Base-by-base conservation (phyloP, 148 eudicot genomes). In the Beta vulgaris region DNA sequence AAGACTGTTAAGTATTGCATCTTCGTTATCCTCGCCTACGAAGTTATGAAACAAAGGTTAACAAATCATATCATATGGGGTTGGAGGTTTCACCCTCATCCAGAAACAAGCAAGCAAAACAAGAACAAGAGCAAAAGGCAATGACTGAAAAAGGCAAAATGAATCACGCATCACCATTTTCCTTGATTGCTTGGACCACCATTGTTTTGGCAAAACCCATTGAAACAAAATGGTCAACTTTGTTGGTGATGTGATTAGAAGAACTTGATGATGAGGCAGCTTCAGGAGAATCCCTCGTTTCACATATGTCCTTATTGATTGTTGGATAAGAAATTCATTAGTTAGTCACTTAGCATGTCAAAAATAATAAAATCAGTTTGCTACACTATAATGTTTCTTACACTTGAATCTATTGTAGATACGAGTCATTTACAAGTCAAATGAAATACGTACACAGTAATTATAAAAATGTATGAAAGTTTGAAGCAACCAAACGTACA, bases 1-100 rank as follows among this genome's bases (percentile, higher is more conserved):
- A 35, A 78, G 67, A 34, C 49, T 40, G 71, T 73, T 67, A 18
- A 78, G 53, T 66, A 78, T 73, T 66, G 77, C 81, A 1, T 73
- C 77, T 23, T 57, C 61, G 13, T 73, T 49, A 23, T 78, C 61
- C 44, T 73, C 73, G 7, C 74, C 81, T 78, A 26, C 11, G 26
- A 77, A 21, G 35, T 34, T 4, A 35, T 14, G 54, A 1, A 40
- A 28, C 44, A 29, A 44, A 64, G 58, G 32, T 13, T 55, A 21
- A 73, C n/a, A 15, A 8, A 55, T 23, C 31, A 28, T 26, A 14
- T 26, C 23, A 61, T 48, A 16, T 3, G 19, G 46, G 46, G 57
- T 18, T 73, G 68, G 68, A 64, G 68, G 68, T 35, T 37, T 64
- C 5, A 16, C 10, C 21, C 18, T n/a, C 51, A 4, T 39, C 31